Percentiles rank a stretch among this genome's conserved stretches.
Evolutionary conservation across 164 flowering plant genomes (phyloP).

Genomic region (Berberis thunbergii): DNA sequence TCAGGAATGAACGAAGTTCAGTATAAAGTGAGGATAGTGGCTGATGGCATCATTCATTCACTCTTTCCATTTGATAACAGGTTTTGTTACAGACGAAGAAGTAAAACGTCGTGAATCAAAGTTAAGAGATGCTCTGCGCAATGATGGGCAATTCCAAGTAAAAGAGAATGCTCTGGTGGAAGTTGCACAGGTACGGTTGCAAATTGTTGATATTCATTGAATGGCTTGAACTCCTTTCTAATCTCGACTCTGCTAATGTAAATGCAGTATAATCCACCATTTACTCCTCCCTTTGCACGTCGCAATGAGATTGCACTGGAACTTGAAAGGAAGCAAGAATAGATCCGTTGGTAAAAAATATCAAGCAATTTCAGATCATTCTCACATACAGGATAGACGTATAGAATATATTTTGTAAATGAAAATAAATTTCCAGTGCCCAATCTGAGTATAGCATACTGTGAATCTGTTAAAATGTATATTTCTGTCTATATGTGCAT

Average conservation of each 20-base stretch:
- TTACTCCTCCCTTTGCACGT: slow-evolving; percentile 80
- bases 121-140: slow-evolving; percentile 43
- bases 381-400: neutral
- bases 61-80: slow-evolving; percentile 22
- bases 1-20: too few species aligned
- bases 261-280: slow-evolving; percentile 93
- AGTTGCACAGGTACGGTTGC: slow-evolving; percentile 66
- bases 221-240: neutral
- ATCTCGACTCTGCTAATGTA: slow-evolving; percentile 1
- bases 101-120: slow-evolving; percentile 46
- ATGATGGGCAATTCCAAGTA: slow-evolving; percentile 41
- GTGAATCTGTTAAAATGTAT: neutral
- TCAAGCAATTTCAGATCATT: neutral
- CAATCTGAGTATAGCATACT: too few species aligned
- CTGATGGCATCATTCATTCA: too few species aligned
- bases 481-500: too few species aligned
- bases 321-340: slow-evolving; percentile 49
- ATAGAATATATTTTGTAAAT: too few species aligned
- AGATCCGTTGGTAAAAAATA: slow-evolving; percentile 3
- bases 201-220: neutral
- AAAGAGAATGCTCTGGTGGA: slow-evolving; percentile 58
- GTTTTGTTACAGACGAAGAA: slow-evolving; percentile 77
- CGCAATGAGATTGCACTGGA: slow-evolving; percentile 85
- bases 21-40: too few species aligned
- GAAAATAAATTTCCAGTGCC: too few species aligned